phyloP scores from a whole-genome alignment of 2,329 filamentous ascomycete species.

The Sclerotinia sclerotiorum region DNA sequence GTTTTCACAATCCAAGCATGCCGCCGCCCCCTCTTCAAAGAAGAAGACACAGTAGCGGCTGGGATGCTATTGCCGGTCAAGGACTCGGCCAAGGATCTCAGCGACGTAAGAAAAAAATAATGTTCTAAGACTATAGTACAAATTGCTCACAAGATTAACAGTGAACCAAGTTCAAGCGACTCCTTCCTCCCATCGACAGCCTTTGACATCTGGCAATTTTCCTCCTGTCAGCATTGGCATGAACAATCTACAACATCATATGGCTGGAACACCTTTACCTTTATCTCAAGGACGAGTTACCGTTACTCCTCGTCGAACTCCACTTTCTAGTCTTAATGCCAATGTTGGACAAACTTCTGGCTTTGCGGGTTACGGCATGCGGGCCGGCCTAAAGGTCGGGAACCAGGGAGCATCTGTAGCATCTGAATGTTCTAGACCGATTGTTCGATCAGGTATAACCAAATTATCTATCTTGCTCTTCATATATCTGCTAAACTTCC shows the following conservation, averaged over 20 bases:
- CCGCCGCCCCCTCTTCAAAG: slow-evolving; percentile 24
- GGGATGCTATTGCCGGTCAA: slow-evolving; percentile 34
- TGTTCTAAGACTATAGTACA: not conserved
- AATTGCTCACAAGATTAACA: slow-evolving; percentile 19
- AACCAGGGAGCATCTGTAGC: slow-evolving; percentile 30
- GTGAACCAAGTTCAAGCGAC: slow-evolving; percentile 34
- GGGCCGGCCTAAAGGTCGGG: slow-evolving; percentile 41
- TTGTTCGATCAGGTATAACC: slow-evolving; percentile 35
- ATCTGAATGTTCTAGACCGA: slow-evolving; percentile 28
- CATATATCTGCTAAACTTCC: slow-evolving; percentile 3
- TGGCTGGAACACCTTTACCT: slow-evolving; percentile 29
- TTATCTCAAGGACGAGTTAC: slow-evolving; percentile 28
- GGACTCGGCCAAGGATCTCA: slow-evolving; percentile 19
- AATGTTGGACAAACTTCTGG: slow-evolving; percentile 30
- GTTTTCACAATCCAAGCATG: slow-evolving; percentile 21
- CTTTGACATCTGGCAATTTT: slow-evolving; percentile 27
- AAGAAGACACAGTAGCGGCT: slow-evolving; percentile 25
- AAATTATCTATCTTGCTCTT: not conserved
- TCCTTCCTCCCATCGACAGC: slow-evolving; percentile 40
- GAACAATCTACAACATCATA: slow-evolving; percentile 28
- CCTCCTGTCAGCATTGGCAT: slow-evolving; percentile 27
- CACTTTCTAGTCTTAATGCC: slow-evolving; percentile 29
- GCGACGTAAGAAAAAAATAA: slow-evolving; percentile 24
- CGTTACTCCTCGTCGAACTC: slow-evolving; percentile 29
- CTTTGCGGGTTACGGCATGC: slow-evolving; percentile 41